Conservation (phyloP, 2,329 filamentous ascomycete genomes). For the Ophiosphaerella herpotricha region DNA sequence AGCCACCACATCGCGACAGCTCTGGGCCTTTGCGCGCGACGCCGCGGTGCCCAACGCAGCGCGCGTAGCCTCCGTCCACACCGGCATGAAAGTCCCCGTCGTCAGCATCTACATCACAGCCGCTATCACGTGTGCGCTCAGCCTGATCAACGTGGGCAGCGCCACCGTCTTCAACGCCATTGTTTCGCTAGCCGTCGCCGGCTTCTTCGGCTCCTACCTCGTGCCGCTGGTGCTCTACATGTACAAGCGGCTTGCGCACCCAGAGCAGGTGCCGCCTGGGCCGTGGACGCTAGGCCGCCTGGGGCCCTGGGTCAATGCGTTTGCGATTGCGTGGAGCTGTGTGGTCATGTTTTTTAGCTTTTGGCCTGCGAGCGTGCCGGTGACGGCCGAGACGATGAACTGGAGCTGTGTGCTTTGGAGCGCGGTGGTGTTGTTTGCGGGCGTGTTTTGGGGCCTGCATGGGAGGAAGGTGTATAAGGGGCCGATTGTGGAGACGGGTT, state of each 20-base stretch:
- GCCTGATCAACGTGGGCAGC: constrained; percentile 23
- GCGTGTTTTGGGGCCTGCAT: constrained; percentile 19
- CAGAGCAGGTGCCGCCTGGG: constrained; percentile 1
- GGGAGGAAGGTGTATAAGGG: constrained; percentile 20
- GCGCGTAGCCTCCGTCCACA: constrained; percentile 15
- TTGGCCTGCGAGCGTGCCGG: constrained; percentile 23
- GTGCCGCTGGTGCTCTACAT: constrained; percentile 16
- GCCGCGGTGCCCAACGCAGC: constrained; percentile 40
- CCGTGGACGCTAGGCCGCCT: constrained; percentile 19
- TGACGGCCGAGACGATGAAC: constrained; percentile 25
- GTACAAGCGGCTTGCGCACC: constrained; percentile 13
- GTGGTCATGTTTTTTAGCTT: constrained; percentile 27
- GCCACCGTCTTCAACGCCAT: constrained; percentile 25
- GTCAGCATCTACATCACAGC: constrained; percentile 15
- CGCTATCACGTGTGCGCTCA: constrained; percentile 9
- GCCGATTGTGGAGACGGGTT: constrained; percentile 18
- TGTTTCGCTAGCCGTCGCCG: constrained; percentile 20
- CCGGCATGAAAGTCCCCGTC: constrained; percentile 21
- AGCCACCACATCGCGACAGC: constrained; percentile 30
- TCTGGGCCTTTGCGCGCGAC: constrained; percentile 30
- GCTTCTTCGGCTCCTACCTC: constrained; percentile 24
- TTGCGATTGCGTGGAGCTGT: constrained; percentile 17
- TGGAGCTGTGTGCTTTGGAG: constrained; percentile 24
- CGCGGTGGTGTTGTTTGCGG: constrained; percentile 19
- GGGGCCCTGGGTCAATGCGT: constrained; percentile 14